Evolutionary conservation across 129 eudicot genomes (phyloP), one percentile per base, ranked within the genome.

Genomic region (Lactuca saligna): DNA sequence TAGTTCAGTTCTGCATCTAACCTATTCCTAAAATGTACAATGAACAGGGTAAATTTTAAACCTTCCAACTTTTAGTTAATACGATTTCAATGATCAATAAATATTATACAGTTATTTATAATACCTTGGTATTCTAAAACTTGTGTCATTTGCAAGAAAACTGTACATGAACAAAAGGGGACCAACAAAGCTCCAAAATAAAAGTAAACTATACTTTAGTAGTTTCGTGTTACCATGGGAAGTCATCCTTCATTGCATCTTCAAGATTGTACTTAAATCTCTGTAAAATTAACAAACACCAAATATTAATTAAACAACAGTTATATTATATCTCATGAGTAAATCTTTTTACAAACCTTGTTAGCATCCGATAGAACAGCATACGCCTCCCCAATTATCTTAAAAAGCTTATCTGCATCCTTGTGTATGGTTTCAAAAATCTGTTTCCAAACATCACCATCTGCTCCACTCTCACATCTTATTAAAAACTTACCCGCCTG

Each of bases 301-400:
- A 7, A 39, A 39, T 7, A 7, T 7, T 5, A 39, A 39, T 32
- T 48, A 57, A 12, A n/a, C n/a, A n/a, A n/a, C n/a, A 7, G 16
- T 70, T 42, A 29, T 20, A 20, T 20, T 20, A 20, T 20, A 3
- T 46, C 74, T 41, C 7, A 11, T 44, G 4, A 3, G 1, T 11
- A 3, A 0, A 46, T 8, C 0, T 42, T 1, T 46, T 3, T 3
- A 8, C 62, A 7, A 66, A 93, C 98, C 98, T 86, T 89, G 64
- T 70, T 74, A 38, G 83, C 48, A 70, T 93, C 95, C 3, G 98
- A 93, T 54, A 93, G 95, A 60, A 93, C 95, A 54, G 85, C 82
- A 84, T 93, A 89, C 3, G 98, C 96, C 83, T 89, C 95, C 54
- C 98, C 98, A 50, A 92, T 92, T 57, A 76, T 75, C 78, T 89